Base-by-base conservation (phyloP, 805 yeast species). In the Blastobotrys chiropterorum region DNA sequence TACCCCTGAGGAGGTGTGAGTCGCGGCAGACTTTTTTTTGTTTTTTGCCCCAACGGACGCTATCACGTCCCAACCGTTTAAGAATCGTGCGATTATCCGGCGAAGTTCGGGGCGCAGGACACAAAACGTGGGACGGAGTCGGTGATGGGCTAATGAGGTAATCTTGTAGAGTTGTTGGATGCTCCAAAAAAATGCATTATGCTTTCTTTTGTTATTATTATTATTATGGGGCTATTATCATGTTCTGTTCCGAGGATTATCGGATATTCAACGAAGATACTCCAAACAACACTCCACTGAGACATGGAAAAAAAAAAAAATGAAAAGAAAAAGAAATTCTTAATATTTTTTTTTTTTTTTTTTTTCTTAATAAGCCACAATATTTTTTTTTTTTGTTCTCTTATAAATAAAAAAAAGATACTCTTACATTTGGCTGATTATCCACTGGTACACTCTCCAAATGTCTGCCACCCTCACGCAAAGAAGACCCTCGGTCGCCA, bases 401-500 rank as follows among this genome's bases (percentile, higher is more conserved):
- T n/a, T 38, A 4, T 19, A 15, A 3, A 22, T 19, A 22, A 21
- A 19, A 22, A 21, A 19, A 14, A 14, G 19, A n/a, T 15, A 14
- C 40, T 43, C 46, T 43, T 20, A 14, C 38, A 17, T 20, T 17
- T 11, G 15, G 19, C 30, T n/a, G 19, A 14, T n/a, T 19, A 7
- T 6, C n/a, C 7, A 15, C 11, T 19, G 31, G 31, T 8, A 11
- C 3, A 20, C 22, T 16, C n/a, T 43, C 15, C 19, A 44, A 22
- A 30, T n/a, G 26, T 54, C 59, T 17, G 55, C 52, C 11, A 52
- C 57, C 7, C 46, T 54, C n/a, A 52, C 57, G 38, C 54, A 56
- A 41, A 46, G 57, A 46, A 26, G 57, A 21, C 57, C 57, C 26
- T 55, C 58, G 26, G 15, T 16, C 34, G 34, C 34, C 5, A 26